Conservation (phyloP, 352 stramenopile genomes). For the Pythium pyrilobum region DNA sequence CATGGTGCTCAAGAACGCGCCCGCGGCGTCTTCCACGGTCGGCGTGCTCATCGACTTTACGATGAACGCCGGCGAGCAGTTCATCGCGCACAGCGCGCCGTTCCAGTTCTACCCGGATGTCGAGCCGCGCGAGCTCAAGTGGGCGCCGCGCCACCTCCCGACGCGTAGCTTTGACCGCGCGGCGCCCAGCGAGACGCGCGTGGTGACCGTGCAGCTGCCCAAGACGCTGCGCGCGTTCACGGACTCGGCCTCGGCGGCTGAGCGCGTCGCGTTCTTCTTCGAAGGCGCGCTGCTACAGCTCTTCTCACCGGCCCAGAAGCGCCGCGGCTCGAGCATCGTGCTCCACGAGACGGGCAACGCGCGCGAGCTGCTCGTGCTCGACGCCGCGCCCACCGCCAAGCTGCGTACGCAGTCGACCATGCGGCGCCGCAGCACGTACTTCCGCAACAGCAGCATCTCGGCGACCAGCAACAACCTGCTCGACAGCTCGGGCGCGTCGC, state of each 20-base stretch:
- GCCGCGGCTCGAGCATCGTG: conserved; percentile 38
- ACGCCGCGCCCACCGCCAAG: conserved; percentile 21
- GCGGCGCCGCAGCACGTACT: conserved; percentile 39
- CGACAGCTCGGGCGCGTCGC: conserved; percentile 12
- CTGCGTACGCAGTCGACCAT: conserved; percentile 40
- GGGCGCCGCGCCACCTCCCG: conserved; percentile 50
- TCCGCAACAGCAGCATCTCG: conserved; percentile 50
- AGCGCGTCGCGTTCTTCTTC: conserved; percentile 58
- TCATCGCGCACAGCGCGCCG: conserved; percentile 62
- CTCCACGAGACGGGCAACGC: conserved; percentile 43
- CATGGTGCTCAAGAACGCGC: conserved; percentile 15
- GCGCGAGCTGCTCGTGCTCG: conserved; percentile 35
- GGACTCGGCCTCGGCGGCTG: conserved; percentile 25
- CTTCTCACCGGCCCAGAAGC: conserved; percentile 24
- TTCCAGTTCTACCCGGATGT: conserved; percentile 64
- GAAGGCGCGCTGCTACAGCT: conserved; percentile 35
- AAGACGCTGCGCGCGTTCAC: conserved; percentile 37
- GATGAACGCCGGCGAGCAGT: conserved; percentile 68
- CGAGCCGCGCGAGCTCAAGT: conserved; percentile 39
- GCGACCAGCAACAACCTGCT: conserved; percentile 31
- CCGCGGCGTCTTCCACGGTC: conserved; percentile 7
- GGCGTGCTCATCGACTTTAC: conserved; percentile 69
- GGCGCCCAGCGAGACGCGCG: conserved; percentile 30
- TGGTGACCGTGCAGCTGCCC: conserved; percentile 44
- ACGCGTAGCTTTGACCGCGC: conserved; percentile 35